phyloP scores from a whole-genome alignment of 2,329 filamentous ascomycete genomes.

The Triangularia verruculosa region DNA sequence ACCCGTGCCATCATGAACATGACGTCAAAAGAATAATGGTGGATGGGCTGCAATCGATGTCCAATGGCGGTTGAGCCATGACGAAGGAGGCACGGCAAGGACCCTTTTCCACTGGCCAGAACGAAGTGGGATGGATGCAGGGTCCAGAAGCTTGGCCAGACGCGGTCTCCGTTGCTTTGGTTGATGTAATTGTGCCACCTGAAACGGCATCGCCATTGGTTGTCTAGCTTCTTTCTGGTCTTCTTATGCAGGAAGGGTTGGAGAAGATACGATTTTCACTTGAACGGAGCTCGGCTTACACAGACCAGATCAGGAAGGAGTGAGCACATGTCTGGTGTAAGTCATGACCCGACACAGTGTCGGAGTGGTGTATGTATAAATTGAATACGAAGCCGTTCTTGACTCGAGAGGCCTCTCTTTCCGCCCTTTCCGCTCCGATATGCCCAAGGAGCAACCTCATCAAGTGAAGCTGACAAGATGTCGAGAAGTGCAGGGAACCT shows the following conservation, averaged over 20 bases:
- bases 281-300: background rate
- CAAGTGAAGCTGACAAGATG: background rate
- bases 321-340: background rate
- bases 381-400: too few species aligned
- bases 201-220: background rate
- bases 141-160: slow-evolving; percentile 10
- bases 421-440: background rate
- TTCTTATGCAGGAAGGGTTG: background rate
- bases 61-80: slow-evolving; percentile 26
- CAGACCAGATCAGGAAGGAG: background rate
- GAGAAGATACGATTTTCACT: too few species aligned
- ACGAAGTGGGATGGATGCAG: slow-evolving; percentile 22
- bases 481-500: background rate
- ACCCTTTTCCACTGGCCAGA: slow-evolving; percentile 15
- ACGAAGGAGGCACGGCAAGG: slow-evolving; percentile 12
- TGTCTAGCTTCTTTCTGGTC: background rate
- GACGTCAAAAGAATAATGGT: slow-evolving; percentile 27
- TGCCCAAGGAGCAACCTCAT: background rate
- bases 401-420: background rate
- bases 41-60: slow-evolving; percentile 2
- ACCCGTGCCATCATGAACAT: slow-evolving; percentile 20
- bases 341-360: background rate
- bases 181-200: slow-evolving; percentile 12
- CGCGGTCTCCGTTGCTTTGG: background rate
- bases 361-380: background rate